A percentile compares a stretch with the other conserved stretches of the same genome.
Conservation (phyloP, 805 yeast species). For the Candida lessepsii region DNA sequence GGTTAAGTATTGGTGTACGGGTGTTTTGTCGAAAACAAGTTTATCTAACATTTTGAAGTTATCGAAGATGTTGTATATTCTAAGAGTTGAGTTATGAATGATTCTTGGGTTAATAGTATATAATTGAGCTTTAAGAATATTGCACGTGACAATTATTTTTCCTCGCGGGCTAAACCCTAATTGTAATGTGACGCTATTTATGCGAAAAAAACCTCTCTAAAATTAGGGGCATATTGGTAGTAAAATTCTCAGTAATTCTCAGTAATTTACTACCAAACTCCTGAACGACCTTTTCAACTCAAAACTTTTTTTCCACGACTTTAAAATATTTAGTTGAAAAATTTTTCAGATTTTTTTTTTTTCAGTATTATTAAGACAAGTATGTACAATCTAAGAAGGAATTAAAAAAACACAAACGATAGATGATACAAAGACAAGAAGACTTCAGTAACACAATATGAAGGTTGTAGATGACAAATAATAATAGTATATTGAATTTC, state of each 20-base stretch:
- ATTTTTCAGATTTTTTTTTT: slow-evolving; percentile 8
- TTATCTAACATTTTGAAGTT: neutral
- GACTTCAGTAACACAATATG: neutral
- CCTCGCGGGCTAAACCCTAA: neutral
- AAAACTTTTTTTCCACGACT: slow-evolving; percentile 6
- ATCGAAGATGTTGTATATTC: neutral
- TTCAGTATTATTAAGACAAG: slow-evolving; percentile 7
- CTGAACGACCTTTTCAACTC: no score
- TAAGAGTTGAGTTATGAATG: no score
- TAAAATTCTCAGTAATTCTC: neutral
- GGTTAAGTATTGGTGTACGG: slow-evolving; percentile 2
- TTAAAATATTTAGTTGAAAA: slow-evolving; percentile 6
- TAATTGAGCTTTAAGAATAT: no score
- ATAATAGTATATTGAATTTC: no score
- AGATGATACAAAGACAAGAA: neutral
- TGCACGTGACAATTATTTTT: no score
- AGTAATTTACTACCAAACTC: neutral
- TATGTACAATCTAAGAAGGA: no score
- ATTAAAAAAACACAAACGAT: neutral
- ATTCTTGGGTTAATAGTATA: no score
- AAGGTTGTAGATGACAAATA: no score
- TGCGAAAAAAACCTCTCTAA: neutral
- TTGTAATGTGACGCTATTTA: neutral
- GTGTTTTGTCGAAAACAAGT: slow-evolving; percentile 1
- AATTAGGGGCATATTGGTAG: neutral